Evolutionary conservation across 2,329 filamentous ascomycete species (phyloP).

Genomic region (Fusarium austroafricanum): DNA sequence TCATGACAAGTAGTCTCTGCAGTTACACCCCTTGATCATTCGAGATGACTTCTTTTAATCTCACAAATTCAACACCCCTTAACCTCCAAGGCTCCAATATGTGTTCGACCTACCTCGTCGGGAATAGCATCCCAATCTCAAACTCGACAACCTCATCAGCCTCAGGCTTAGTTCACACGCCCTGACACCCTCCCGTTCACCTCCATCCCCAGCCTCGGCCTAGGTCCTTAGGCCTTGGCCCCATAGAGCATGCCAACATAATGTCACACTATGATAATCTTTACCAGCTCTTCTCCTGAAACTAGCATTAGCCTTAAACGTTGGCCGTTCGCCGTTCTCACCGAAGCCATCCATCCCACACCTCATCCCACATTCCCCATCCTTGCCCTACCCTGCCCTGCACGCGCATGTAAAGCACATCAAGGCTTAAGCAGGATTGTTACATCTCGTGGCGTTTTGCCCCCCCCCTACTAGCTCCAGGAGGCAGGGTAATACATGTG

Average conservation of each 20-base stretch:
- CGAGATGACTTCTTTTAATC: not conserved
- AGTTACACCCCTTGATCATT: slow-evolving; percentile 16
- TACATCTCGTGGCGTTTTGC: slow-evolving; percentile 18
- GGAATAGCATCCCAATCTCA: slow-evolving; percentile 25
- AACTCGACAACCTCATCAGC: slow-evolving; percentile 18
- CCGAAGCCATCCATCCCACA: slow-evolving; percentile 1
- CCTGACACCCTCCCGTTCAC: not conserved
- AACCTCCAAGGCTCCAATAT: not conserved
- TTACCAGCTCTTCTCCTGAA: slow-evolving; percentile 19
- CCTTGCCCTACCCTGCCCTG: slow-evolving; percentile 5
- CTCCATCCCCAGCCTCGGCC: slow-evolving; percentile 10
- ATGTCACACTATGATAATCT: not conserved
- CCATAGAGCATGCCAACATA: not conserved
- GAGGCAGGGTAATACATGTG: slow-evolving; percentile 2
- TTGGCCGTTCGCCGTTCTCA: slow-evolving; percentile 1
- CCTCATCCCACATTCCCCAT: not conserved
- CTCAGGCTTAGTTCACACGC: slow-evolving; percentile 10
- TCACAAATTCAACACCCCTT: not conserved
- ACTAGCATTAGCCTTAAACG: slow-evolving; percentile 17
- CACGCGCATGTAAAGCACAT: not conserved
- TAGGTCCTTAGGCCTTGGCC: not conserved
- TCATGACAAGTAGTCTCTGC: slow-evolving; percentile 11
- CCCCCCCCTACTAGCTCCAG: slow-evolving; percentile 23
- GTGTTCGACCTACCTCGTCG: slow-evolving; percentile 23
- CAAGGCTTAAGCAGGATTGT: slow-evolving; percentile 20